Evolutionary conservation across 1,139 yeast species (phyloP).

Genomic region (Keqinozyma sinolaborantium): DNA sequence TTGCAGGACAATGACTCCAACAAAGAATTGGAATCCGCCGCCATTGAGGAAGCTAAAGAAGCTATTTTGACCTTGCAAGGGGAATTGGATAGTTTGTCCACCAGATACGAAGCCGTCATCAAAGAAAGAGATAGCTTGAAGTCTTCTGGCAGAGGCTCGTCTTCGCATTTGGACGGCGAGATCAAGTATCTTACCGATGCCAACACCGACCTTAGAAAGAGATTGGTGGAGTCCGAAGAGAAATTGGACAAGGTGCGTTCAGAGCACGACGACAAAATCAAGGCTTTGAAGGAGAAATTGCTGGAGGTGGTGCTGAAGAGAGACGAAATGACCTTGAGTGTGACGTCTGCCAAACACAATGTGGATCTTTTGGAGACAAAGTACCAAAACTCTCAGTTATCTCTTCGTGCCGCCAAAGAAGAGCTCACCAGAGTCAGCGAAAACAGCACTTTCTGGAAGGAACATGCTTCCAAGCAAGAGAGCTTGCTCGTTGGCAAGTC

Average conservation of each 20-base stretch:
- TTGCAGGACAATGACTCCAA: constrained; percentile 40
- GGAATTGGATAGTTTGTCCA: constrained; percentile 50
- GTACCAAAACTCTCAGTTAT: constrained; percentile 24
- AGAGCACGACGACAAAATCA: constrained; percentile 21
- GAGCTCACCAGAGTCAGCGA: constrained; percentile 49
- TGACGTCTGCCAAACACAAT: constrained; percentile 28
- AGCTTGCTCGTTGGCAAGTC: constrained; percentile 50
- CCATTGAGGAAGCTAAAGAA: constrained; percentile 70
- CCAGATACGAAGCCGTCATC: constrained; percentile 49
- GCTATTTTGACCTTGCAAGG: constrained; percentile 69
- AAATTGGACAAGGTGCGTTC: constrained; percentile 27
- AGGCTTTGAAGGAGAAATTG: constrained; percentile 25
- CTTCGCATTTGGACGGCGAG: constrained; percentile 9
- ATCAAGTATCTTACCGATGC: constrained; percentile 25
- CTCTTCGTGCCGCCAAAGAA: constrained; percentile 43
- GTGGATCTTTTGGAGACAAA: constrained; percentile 33
- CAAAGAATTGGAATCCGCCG: constrained; percentile 48
- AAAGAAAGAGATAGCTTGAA: constrained; percentile 69
- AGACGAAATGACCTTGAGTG: constrained; percentile 29
- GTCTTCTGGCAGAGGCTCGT: constrained; percentile 12
- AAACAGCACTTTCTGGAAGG: constrained; percentile 43
- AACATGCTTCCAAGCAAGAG: constrained; percentile 56
- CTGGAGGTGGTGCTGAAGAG: constrained; percentile 21
- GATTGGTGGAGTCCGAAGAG: constrained; percentile 25
- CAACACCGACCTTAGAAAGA: constrained; percentile 24